Base-by-base conservation (phyloP, 1,284 basidiomycete species). In the Tylopilus sp. region DNA sequence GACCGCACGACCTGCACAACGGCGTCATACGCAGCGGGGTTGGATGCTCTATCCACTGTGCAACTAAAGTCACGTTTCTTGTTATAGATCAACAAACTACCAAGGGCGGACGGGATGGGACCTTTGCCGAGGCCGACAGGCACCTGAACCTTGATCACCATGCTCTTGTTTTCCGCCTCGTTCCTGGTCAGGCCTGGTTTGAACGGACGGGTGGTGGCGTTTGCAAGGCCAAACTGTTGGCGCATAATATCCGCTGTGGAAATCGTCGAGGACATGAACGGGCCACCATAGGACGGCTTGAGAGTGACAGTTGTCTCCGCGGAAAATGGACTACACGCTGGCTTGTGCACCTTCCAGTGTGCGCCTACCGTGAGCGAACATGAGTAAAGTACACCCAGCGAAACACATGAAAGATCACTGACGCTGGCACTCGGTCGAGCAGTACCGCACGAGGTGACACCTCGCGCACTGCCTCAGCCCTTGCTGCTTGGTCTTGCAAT, bases 61-160 rank as follows among this genome's bases (percentile, higher is more conserved):
- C 81, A 83, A 10, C 75, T 70, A 39, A 84, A 76, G 52, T 82
- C 76, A 5, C 76, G 68, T 57, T 77, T 81, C 67, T 79, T 77
- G 51, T 74, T 78, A 60, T 82, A 84, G 19, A 84, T 70, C 37
- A 77, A 55, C 24, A 82, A 52, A 42, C 67, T 54, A 3, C 68
- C 71, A 9, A 50, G 20, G 20, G 44, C 43, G 28, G 56, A 37
- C 14, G 26, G 13, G 25, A 49, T 7, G 9, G 53, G 48, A n/a
- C 5, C 37, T 29, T 56, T 55, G n/a, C 40, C 19, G 4, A 31
- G 35, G 39, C 43, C 47, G 17, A 63, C 58, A 0, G 79, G 77
- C 0, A 80, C 68, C 57, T 84, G 82, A 0, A 83, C 68, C 63
- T 85, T 84, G 68, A 85, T 70, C 45, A 83, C 67, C 57, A 82